phyloP scores from a whole-genome alignment of 345 rosid genomes.

The Eucalyptus regnans region DNA sequence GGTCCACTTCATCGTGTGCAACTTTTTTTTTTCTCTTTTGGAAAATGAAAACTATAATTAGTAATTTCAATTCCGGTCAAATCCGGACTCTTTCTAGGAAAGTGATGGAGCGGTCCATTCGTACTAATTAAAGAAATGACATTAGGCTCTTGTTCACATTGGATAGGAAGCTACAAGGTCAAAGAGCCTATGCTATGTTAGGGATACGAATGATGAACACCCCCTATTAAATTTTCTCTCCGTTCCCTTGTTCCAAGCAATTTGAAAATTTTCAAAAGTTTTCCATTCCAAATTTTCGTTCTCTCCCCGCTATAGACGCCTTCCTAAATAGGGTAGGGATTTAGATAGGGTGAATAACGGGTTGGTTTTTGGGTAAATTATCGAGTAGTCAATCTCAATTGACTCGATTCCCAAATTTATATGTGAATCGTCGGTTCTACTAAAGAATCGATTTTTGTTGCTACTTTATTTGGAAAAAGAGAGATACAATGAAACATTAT shows the following conservation, averaged over 20 bases:
- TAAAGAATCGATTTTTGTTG: fast-evolving
- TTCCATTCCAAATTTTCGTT: neutral
- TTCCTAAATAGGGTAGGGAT: neutral
- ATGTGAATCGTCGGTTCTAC: fast-evolving
- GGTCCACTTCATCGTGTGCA: neutral
- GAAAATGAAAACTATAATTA: neutral
- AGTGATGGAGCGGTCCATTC: neutral
- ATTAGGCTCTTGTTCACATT: neutral
- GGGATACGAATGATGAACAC: neutral
- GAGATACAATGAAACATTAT: neutral
- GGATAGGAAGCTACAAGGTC: neutral
- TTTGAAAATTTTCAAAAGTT: neutral
- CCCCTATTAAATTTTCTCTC: neutral
- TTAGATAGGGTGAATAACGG: neutral
- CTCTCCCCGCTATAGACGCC: neutral
- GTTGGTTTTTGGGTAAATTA: neutral
- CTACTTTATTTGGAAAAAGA: neutral
- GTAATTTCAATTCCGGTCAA: neutral
- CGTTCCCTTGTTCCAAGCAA: neutral
- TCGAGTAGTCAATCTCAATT: no score
- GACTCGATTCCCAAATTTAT: neutral
- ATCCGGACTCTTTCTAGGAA: neutral
- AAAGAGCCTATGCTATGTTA: neutral
- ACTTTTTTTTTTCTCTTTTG: neutral
- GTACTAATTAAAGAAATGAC: neutral